phyloP scores from a whole-genome alignment of 139 green algal genomes.

The Chlamydomonas schloesseri region DNA sequence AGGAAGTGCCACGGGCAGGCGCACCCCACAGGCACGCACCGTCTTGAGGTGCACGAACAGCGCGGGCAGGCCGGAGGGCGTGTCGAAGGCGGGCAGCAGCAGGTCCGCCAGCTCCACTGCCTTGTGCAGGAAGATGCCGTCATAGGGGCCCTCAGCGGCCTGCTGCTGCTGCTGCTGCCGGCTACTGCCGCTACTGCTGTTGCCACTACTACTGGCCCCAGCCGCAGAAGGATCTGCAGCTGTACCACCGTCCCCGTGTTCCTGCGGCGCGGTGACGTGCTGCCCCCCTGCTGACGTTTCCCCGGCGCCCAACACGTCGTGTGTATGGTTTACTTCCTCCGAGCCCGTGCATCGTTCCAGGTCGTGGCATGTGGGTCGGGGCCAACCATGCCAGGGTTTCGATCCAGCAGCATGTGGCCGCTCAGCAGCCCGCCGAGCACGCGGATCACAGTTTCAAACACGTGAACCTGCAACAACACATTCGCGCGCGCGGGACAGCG shows the following conservation, averaged over 20 bases:
- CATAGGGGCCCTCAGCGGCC: constrained; percentile 61
- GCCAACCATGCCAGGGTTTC: constrained; percentile 15
- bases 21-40: too few relatives aligned
- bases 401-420: constrained; percentile 69
- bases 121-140: constrained; percentile 69
- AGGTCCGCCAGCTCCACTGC: constrained; percentile 78
- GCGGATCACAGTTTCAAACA: constrained; percentile 98
- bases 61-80: constrained; percentile 77
- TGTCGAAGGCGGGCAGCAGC: constrained; percentile 89
- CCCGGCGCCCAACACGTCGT: too few relatives aligned
- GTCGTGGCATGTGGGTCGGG: too few relatives aligned
- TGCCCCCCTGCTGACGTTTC: neutral
- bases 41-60: constrained; percentile 81
- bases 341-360: too few relatives aligned
- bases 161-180: too few relatives aligned
- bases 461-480: constrained; percentile 68
- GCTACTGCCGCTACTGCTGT: too few relatives aligned
- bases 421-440: constrained; percentile 91
- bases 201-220: neutral
- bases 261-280: too few relatives aligned
- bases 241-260: too few relatives aligned
- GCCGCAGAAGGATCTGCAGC: too few relatives aligned
- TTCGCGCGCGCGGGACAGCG: too few relatives aligned
- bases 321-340: too few relatives aligned
- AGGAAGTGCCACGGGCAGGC: neutral